phyloP scores from a whole-genome alignment of 129 eudicot species.

The Heracleum sosnowskyi region DNA sequence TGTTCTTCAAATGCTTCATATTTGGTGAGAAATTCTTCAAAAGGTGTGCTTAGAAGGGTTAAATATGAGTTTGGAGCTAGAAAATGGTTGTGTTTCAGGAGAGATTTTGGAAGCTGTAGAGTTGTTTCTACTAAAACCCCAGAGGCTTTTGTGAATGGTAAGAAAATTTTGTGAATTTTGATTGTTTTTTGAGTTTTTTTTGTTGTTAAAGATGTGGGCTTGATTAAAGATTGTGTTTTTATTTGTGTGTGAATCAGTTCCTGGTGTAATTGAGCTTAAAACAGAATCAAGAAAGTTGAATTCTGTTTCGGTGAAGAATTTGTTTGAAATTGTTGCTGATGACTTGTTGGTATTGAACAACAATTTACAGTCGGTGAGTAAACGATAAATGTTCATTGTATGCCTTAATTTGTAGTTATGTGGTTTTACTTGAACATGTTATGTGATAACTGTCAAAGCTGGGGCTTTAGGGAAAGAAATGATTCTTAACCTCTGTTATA shows the following conservation, averaged over 20 bases:
- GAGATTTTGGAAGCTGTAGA: slow-evolving; percentile 37
- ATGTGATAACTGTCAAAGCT: neutral
- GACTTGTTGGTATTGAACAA: slow-evolving; percentile 75
- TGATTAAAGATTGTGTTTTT: neutral
- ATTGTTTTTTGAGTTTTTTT: neutral
- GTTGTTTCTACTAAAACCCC: slow-evolving; percentile 59
- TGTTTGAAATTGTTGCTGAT: slow-evolving; percentile 87
- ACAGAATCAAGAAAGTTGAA: slow-evolving; percentile 27
- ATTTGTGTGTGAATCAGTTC: slow-evolving; percentile 28
- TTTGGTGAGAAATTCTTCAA: slow-evolving; percentile 27
- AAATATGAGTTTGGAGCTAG: slow-evolving; percentile 30
- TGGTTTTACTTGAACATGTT: too few species aligned
- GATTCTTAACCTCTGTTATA: too few species aligned
- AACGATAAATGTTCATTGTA: neutral
- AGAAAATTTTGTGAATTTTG: neutral
- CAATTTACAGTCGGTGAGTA: slow-evolving; percentile 76
- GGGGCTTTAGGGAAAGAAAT: neutral
- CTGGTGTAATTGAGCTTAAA: slow-evolving; percentile 41
- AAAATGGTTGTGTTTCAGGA: slow-evolving; percentile 38
- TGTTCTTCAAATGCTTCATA: slow-evolving; percentile 56
- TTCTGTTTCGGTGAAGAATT: slow-evolving; percentile 34
- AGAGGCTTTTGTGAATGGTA: slow-evolving; percentile 67
- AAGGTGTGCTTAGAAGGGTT: slow-evolving; percentile 31
- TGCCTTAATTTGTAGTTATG: neutral
- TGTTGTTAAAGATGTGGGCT: neutral